phyloP scores from a whole-genome alignment of 208 protist genomes.

The Leishmania braziliensis region DNA sequence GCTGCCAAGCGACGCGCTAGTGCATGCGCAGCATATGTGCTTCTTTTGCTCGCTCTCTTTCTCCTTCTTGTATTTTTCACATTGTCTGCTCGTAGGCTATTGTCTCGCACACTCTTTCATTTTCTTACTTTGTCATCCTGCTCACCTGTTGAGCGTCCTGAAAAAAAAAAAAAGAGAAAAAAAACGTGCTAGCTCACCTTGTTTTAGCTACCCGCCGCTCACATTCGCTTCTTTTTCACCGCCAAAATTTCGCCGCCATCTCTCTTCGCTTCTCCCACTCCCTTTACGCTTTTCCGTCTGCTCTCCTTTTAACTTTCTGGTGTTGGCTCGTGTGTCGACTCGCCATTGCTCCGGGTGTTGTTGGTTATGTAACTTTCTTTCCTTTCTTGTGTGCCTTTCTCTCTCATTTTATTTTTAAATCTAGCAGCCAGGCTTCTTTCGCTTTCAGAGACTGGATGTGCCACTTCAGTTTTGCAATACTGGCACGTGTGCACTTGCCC shows the following conservation, averaged over 20 bases:
- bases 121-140: background rate
- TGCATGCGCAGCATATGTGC: background rate
- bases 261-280: background rate
- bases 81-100: background rate
- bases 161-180: background rate
- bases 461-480: background rate
- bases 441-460: background rate
- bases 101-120: background rate
- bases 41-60: background rate
- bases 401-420: background rate
- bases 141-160: background rate
- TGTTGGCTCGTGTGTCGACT: background rate
- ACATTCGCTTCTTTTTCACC: background rate
- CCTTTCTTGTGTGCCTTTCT: too few species aligned
- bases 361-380: background rate
- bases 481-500: background rate
- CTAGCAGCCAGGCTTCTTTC: background rate
- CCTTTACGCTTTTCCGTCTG: background rate
- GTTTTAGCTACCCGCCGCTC: background rate
- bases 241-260: background rate
- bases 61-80: background rate
- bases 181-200: background rate
- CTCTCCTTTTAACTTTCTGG: background rate
- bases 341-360: background rate
- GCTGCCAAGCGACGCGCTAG: background rate